Percentiles rank a stretch among this genome's conserved stretches.
phyloP scores from a whole-genome alignment of 31 red algal species.

The Odonthalia washingtoniensis region DNA sequence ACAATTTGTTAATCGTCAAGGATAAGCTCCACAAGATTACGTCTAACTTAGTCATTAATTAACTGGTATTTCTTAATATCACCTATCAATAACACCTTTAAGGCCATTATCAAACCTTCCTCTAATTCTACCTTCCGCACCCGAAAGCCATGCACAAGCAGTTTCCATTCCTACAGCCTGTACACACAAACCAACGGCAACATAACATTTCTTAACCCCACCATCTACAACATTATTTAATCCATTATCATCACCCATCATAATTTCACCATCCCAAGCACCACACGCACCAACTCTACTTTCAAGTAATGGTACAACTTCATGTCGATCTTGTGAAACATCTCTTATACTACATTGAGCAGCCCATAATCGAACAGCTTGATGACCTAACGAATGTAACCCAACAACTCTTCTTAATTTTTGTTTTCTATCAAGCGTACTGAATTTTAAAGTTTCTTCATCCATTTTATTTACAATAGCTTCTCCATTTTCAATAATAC shows the following conservation, averaged over 20 bases:
- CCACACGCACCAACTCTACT: neutral
- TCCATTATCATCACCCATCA: slow-evolving; percentile 46
- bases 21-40: too few species aligned
- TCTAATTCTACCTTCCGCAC: too few species aligned
- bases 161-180: slow-evolving; percentile 25
- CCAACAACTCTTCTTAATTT: neutral
- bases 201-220: slow-evolving; percentile 30
- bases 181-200: slow-evolving; percentile 52
- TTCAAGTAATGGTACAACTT: slow-evolving; percentile 33
- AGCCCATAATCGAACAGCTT: slow-evolving; percentile 43
- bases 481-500: slow-evolving; percentile 19
- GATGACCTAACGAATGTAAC: slow-evolving; percentile 29
- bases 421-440: neutral
- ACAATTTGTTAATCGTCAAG: too few species aligned
- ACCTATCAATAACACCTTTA: neutral
- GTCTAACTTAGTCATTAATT: too few species aligned
- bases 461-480: neutral
- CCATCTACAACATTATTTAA: slow-evolving; percentile 20
- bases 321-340: slow-evolving; percentile 20
- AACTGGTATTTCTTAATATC: neutral
- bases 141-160: slow-evolving; percentile 53
- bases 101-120: neutral
- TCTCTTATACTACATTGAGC: slow-evolving; percentile 54
- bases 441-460: neutral
- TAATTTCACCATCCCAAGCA: neutral